These are phyloP conservation scores for Venturia effusa DNA, from an alignment of 2,329 filamentous ascomycete species.

Conservation along the genomic window DNA sequence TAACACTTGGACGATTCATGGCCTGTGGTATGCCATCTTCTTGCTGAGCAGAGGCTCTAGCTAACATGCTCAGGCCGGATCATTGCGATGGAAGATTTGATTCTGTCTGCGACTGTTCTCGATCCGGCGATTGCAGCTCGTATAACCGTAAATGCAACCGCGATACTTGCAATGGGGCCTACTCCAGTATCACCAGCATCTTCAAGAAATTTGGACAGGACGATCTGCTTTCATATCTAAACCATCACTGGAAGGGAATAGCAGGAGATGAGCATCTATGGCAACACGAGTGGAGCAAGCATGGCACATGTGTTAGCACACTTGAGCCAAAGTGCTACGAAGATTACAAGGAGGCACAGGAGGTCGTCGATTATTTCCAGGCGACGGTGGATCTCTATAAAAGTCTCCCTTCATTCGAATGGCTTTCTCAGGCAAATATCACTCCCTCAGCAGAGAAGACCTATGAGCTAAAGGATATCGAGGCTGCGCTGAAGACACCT, in stretches of 20 bases:
- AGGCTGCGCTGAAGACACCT: conserved; percentile 43
- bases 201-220: conserved; percentile 14
- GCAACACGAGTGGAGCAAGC: conserved; percentile 18
- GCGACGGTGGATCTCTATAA: conserved; percentile 16
- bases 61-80: conserved; percentile 14
- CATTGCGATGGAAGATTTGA: conserved; percentile 15
- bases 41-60: not conserved
- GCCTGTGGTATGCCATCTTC: conserved; percentile 14
- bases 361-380: conserved; percentile 18
- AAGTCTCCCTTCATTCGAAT: conserved; percentile 15
- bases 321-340: conserved; percentile 17
- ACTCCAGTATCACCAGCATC: conserved; percentile 16
- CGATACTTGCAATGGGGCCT: conserved; percentile 13
- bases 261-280: conserved; percentile 12
- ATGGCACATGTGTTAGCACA: conserved; percentile 19
- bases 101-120: conserved; percentile 11
- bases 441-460: conserved; percentile 42
- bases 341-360: conserved; percentile 15
- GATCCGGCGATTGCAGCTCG: conserved; percentile 11
- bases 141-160: conserved; percentile 15
- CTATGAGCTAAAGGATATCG: conserved; percentile 49
- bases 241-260: conserved; percentile 18
- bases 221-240: conserved; percentile 16
- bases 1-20: conserved; percentile 18
- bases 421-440: conserved; percentile 25